Base-by-base conservation (phyloP, 257 asterid genomes). In the Jacaranda mimosifolia region DNA sequence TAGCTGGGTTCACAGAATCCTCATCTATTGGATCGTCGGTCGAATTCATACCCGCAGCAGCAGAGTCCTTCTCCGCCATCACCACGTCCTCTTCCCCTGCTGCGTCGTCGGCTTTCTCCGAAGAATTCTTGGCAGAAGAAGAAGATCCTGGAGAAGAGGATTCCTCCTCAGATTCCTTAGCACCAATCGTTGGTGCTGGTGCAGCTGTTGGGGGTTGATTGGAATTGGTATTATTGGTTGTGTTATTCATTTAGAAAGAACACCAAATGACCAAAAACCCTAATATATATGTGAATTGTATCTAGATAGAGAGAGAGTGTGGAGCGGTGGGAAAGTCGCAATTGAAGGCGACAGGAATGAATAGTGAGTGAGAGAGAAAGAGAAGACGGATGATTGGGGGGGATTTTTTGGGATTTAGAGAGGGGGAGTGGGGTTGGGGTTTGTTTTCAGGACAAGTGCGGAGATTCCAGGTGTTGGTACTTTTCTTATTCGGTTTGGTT, bases 261-360 rank as follows among this genome's bases (percentile, higher is more conserved):
- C 66, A 40, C 63, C 63, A 74, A 85, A 82, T 67, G 78, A 81
- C 83, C 48, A 86, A 84, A 84, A 84, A 78, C 92, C 91, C 91
- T 86, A 86, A 91, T 85, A 69, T 81, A 85, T 82, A 73, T 68
- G 81, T 26, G 38, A n/a, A 36, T 49, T 63, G 43, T 70, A 75
- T 57, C 17, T 57, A 82, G 43, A 78, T 70, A 55, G 68, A 70
- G 79, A 52, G 80, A 71, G 83, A 74, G 81, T 42, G 86, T 17
- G 79, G 88, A 78, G 86, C 68, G 88, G 87, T 82, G 84, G 63
- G 88, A 89, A 90, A 90, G 96, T 86, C 93, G 84, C 90, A 56
- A 82, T 70, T 94, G 98, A 94, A 85, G 98, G 97, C 97, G 98
- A 94, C 98, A 94, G 98, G 88, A 85, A 90, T 73, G 87, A 90